Percentiles rank a stretch among this genome's conserved stretches.
Evolutionary conservation across 352 stramenopile species (phyloP).

Genomic region (Globisporangium spiculum): DNA sequence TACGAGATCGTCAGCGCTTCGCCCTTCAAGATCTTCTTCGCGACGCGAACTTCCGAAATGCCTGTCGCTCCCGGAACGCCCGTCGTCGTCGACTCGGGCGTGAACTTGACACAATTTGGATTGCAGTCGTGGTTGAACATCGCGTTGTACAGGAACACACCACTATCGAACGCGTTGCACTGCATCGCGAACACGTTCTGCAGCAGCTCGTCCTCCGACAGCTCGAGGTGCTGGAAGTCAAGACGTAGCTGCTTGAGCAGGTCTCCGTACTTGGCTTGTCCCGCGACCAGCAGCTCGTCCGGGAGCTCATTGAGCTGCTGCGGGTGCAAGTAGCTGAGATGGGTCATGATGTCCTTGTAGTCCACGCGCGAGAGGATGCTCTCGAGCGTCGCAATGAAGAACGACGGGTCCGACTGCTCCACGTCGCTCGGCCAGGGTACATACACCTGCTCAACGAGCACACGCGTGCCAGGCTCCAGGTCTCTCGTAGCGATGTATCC

Average conservation of each 20-base stretch:
- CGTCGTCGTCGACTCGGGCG: constrained; percentile 38
- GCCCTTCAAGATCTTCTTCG: constrained; percentile 75
- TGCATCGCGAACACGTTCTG: constrained; percentile 89
- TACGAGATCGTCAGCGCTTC: constrained; percentile 94
- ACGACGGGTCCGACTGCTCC: constrained; percentile 63
- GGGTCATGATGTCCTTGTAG: constrained; percentile 63
- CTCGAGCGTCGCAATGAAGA: constrained; percentile 90
- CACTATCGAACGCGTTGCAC: constrained; percentile 94
- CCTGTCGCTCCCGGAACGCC: constrained; percentile 81
- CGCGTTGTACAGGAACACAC: constrained; percentile 91
- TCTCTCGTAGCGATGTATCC: constrained; percentile 85
- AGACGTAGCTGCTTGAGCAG: constrained; percentile 49
- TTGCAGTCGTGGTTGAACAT: constrained; percentile 96
- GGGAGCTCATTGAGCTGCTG: constrained; percentile 76
- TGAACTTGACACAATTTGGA: constrained; percentile 95
- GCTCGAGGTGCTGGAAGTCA: constrained; percentile 42
- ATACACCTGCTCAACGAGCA: constrained; percentile 89
- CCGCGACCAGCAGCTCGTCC: constrained; percentile 43
- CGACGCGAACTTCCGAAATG: constrained; percentile 92
- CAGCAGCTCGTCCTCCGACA: constrained; percentile 74
- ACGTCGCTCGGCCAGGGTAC: constrained; percentile 89
- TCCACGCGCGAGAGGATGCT: constrained; percentile 72
- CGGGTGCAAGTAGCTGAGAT: constrained; percentile 86
- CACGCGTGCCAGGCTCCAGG: constrained; percentile 82
- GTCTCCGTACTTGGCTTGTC: constrained; percentile 52